These are phyloP conservation scores for Mucor piriformis DNA, from an alignment of 371 early-diverging fungal species.

Conservation along the genomic window DNA sequence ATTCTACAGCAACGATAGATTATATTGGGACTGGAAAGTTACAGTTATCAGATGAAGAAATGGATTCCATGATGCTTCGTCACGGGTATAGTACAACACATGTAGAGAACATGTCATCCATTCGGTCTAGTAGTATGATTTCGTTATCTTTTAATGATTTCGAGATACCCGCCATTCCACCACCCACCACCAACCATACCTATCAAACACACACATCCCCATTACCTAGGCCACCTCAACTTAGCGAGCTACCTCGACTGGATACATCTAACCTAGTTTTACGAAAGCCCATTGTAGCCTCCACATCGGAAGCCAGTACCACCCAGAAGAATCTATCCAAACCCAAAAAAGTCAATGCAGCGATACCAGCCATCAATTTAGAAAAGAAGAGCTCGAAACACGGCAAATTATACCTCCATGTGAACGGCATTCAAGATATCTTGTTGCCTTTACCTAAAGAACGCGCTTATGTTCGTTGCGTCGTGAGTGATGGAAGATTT, in stretches of 20 bases:
- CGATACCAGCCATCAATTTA: neutral
- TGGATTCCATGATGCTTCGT: neutral
- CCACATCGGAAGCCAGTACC: neutral
- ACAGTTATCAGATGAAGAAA: constrained; percentile 1
- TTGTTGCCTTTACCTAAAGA: constrained; percentile 48
- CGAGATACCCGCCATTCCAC: constrained; percentile 6
- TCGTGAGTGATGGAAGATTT: constrained; percentile 50
- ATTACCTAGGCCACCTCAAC: constrained; percentile 10
- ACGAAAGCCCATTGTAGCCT: constrained; percentile 8
- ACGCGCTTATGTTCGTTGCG: constrained; percentile 47
- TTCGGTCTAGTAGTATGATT: constrained; percentile 1
- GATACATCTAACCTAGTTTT: neutral
- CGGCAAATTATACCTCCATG: constrained; percentile 49
- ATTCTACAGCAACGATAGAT: neutral
- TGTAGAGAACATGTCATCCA: neutral
- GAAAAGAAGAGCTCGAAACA: neutral
- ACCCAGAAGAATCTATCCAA: neutral
- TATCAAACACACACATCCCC: neutral
- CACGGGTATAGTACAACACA: neutral
- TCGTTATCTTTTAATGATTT: constrained; percentile 6
- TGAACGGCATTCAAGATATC: constrained; percentile 40
- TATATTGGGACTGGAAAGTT: neutral
- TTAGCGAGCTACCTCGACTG: constrained; percentile 3
- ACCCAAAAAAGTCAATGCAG: neutral
- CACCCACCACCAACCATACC: neutral